Percentiles rank a stretch among this genome's conserved stretches.
Evolutionary conservation across 306 rosid species (phyloP).

Genomic region (Inga oerstediana): DNA sequence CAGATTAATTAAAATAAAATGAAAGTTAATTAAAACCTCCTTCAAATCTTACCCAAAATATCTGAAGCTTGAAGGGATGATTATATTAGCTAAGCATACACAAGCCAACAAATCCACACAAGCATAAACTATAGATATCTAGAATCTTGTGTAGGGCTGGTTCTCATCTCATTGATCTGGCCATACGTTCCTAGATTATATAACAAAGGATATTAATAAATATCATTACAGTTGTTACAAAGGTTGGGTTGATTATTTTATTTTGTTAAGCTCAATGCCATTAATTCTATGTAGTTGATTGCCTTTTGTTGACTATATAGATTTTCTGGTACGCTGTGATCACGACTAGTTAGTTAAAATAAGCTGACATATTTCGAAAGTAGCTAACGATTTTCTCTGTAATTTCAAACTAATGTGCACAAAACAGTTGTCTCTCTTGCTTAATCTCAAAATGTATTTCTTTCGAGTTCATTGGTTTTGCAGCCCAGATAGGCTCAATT

Average conservation of each 20-base stretch:
- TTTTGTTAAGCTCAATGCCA: neutral
- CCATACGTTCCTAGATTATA: neutral
- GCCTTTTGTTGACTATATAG: slow-evolving; percentile 46
- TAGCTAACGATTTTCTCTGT: slow-evolving; percentile 36
- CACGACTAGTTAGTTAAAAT: slow-evolving; percentile 62
- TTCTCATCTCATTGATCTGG: neutral
- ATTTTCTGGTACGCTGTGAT: slow-evolving; percentile 52
- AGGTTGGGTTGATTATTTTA: neutral
- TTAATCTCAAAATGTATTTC: neutral
- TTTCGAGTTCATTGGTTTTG: neutral
- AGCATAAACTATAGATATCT: neutral
- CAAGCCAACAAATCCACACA: neutral
- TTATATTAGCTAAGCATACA: neutral
- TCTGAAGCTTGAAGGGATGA: neutral
- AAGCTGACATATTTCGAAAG: slow-evolving; percentile 51
- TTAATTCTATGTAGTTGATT: slow-evolving; percentile 29
- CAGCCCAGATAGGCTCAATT: neutral
- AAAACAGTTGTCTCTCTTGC: neutral
- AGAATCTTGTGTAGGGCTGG: neutral
- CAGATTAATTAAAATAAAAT: neutral
- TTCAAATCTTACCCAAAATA: neutral
- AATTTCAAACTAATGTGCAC: slow-evolving; percentile 33
- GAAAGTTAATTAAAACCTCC: neutral
- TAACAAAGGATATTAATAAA: slow-evolving; percentile 17
- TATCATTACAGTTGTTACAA: too few relatives aligned